A percentile compares a stretch with the other conserved stretches of the same genome.
Conservation (phyloP, 2,329 filamentous ascomycete species). For the Sporothrix brasiliensis region DNA sequence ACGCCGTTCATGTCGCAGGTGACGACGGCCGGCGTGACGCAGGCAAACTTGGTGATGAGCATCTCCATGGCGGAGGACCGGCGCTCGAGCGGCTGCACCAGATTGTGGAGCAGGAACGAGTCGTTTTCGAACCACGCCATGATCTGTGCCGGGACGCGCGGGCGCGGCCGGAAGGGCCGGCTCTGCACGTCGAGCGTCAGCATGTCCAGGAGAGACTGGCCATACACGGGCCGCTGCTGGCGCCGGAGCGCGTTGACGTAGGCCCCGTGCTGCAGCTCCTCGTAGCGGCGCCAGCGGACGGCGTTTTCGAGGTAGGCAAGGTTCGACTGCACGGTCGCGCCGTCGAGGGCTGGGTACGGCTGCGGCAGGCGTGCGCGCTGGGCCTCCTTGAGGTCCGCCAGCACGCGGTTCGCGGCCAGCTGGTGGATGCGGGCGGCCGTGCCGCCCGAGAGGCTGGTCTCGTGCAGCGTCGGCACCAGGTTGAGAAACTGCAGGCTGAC, state of each 20-base stretch:
- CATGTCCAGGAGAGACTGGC: conserved; percentile 73
- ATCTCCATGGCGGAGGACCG: conserved; percentile 73
- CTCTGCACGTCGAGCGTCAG: conserved; percentile 66
- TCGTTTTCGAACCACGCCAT: conserved; percentile 76
- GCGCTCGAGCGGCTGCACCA: conserved; percentile 75
- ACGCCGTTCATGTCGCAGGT: conserved; percentile 74
- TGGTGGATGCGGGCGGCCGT: conserved; percentile 61
- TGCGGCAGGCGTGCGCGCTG: conserved; percentile 66
- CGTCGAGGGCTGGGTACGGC: conserved; percentile 60
- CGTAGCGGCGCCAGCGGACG: conserved; percentile 68
- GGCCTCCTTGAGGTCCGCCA: conserved; percentile 71
- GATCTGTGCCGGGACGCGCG: conserved; percentile 63
- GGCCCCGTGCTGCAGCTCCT: conserved; percentile 78
- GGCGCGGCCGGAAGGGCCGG: conserved; percentile 62
- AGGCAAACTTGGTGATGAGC: conserved; percentile 84
- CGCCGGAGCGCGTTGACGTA: conserved; percentile 81
- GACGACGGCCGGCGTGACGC: conserved; percentile 85
- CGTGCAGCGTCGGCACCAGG: conserved; percentile 71
- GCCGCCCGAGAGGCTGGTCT: conserved; percentile 64
- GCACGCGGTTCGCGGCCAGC: conserved; percentile 68
- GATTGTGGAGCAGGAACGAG: conserved; percentile 62
- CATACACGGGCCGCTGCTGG: conserved; percentile 79
- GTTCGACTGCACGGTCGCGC: conserved; percentile 68
- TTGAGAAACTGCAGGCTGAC: conserved; percentile 79
- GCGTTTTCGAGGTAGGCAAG: conserved; percentile 73